phyloP scores from a whole-genome alignment of 2,329 filamentous ascomycete species.

The Aspergillus awamori region DNA sequence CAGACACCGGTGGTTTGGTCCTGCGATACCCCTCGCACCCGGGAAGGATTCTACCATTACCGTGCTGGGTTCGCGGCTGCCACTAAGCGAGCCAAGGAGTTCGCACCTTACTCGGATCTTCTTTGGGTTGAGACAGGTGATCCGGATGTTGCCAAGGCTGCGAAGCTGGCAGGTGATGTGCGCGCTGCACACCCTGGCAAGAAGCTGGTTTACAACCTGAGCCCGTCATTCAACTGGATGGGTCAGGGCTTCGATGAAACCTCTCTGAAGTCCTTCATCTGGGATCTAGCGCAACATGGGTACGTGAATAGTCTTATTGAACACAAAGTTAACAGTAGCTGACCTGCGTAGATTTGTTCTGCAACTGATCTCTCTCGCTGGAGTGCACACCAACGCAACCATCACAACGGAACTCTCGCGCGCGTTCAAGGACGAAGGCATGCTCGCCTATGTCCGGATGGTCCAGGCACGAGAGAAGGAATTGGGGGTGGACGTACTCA shows the following conservation, averaged over 20 bases:
- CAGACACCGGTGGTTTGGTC: constrained; percentile 75
- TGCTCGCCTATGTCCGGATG: constrained; percentile 95
- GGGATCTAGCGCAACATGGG: constrained; percentile 90
- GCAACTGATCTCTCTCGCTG: constrained; percentile 66
- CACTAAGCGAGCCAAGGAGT: constrained; percentile 89
- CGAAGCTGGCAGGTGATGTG: constrained; percentile 75
- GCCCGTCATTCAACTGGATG: constrained; percentile 98
- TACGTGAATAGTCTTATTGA: constrained; percentile 52
- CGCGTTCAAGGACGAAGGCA: constrained; percentile 85
- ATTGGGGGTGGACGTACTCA: constrained; percentile 85
- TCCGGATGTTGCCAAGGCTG: constrained; percentile 77
- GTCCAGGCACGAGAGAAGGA: constrained; percentile 91
- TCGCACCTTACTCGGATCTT: constrained; percentile 89
- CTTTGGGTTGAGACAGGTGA: constrained; percentile 97
- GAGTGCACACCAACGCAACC: constrained; percentile 65
- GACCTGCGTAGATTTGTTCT: constrained; percentile 56
- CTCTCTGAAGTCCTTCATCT: constrained; percentile 86
- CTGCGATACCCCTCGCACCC: constrained; percentile 89
- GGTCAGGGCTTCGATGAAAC: constrained; percentile 84
- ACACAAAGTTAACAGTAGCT: constrained; percentile 11
- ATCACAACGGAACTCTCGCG: constrained; percentile 74
- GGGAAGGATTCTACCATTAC: constrained; percentile 67
- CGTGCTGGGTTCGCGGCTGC: constrained; percentile 78
- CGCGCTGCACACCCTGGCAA: constrained; percentile 72
- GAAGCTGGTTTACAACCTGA: constrained; percentile 94